Base-by-base conservation (phyloP, 768 basidiomycete species). In the Mycena vitilis region DNA sequence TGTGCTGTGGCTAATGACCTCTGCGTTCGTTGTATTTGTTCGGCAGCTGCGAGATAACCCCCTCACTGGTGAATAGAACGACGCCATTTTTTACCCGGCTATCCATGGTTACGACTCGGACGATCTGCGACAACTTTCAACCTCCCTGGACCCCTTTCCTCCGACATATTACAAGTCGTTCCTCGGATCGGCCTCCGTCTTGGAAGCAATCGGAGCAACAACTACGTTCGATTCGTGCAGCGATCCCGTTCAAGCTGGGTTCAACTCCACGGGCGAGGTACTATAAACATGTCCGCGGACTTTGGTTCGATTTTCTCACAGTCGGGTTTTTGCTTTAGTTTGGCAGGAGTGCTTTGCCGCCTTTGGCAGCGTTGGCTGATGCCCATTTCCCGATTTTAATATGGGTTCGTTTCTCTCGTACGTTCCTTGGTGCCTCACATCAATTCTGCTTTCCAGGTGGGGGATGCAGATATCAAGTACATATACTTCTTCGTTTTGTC, bases 141-240 rank as follows among this genome's bases (percentile, higher is more conserved):
- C 79, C 38, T 72, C 76, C 8, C 73, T 78, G 0, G 72, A 78
- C 11, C 49, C 72, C 6, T 84, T 83, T 68, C 84, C 85, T 1
- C 80, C 82, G 0, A 78, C 80, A 34, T 81, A 78, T 66, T 84
- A 84, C 47, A 30, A 78, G 34, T 63, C 71, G 18, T 84, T 79
- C 65, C 71, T 86, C 23, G 55, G n/a, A 1, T 70, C 67, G 4
- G 23, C 75, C 1, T 69, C 75, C n/a, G 74, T 85, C 2, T 44
- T 77, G 70, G 70, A 65, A 20, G 71, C 70, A 49, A 86, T 86
- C 40, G 84, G 85, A 25, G 83, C 66, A n/a, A 70, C 80, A 58
- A 60, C 72, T 5, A 52, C 64, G 7, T 85, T 83, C 69, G 48
- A 71, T 52, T 78, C 81, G 60, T 85, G 83, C 57, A 70, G 51